Evolutionary conservation across 2,329 filamentous ascomycete genomes (phyloP), one percentile per base, ranked within the genome.

Genomic region (Fusarium tuaranense): DNA sequence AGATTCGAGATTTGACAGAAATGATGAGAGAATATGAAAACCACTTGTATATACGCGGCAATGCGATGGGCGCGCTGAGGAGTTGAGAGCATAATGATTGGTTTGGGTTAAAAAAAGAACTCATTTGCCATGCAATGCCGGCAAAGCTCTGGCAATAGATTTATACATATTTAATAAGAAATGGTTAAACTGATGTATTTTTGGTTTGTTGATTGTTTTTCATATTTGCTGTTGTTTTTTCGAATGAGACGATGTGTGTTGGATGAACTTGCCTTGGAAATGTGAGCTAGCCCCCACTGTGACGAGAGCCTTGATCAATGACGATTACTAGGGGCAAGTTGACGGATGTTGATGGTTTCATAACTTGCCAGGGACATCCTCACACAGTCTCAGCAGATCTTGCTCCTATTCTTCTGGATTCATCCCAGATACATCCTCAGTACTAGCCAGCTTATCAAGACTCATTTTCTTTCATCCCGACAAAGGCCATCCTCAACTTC

Each of bases 21-120:
- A 71, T 66, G 62, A 73, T 30, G 53, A 67, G 53, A 70, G 71
- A 57, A 74, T 48, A 74, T 57, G 64, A 74, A 55, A 64, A 70
- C 39, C 68, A 68, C 69, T 73, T 79, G 78, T 79, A 79, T 74
- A 79, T 78, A 79, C 68, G 63, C 76, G 74, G 72, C 76, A 77
- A 73, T 70, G 72, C 74, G 60, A 75, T 48, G 65, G 69, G 74
- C 71, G 68, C 71, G 78, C 65, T 72, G 68, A 67, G 74, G 78
- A 78, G 75, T 78, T 79, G 73, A 77, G 72, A 63, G 71, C 69
- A 60, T 76, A 77, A 76, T 79, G 77, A 78, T 66, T 74, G 68
- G 74, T 68, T 65, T 75, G 68, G 65, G 69, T 76, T 66, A 66
- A 75, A 78, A 76, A 55, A 70, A 71, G 67, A 71, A 72, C 67